Base-by-base conservation (phyloP, 2,329 filamentous ascomycete genomes). In the Penicillium digitatum region DNA sequence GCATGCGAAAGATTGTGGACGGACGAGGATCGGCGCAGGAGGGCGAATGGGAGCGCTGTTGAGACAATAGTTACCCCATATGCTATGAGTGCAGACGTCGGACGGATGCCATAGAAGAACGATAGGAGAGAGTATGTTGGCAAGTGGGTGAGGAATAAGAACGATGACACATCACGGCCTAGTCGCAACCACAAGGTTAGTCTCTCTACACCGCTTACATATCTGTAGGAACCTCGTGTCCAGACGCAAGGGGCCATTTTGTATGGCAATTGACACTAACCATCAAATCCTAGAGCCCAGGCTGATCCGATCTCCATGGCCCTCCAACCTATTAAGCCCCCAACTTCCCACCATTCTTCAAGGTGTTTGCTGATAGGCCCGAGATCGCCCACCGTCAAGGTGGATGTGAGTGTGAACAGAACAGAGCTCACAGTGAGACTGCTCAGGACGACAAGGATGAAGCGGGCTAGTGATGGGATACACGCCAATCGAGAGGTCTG, bases 111-210 rank as follows among this genome's bases (percentile, higher is more conserved):
- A 80, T 95, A 96, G 77, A 95, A 96, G 49, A 85, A 85, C 29
- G 80, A 79, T 27, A 95, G 79, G 40, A 96, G 84, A 68, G 88
- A 89, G 59, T 88, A 83, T 65, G 84, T 83, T 40, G 92, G 93
- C 20, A 87, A 82, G 73, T 90, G 86, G 52, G 87, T 86, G 39
- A 96, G 78, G 57, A 90, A 71, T 55, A 83, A 82, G 67, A 90
- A 76, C 44, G 83, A 80, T 11, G 82, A 82, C 48, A 88, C 77
- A 70, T 90, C 87, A 69, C 84, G 80, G 74, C 87, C 85, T 78
- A 14, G 35, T 35, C 16, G n/a, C 45, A 37, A 56, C 7, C 26
- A 26, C 9, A 16, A 31, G n/a, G 24, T 60, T 49, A 60, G 54
- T n/a, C 7, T 26, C 16, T 51, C 12, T 34, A 37, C 26, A 18